These are phyloP conservation scores for Theileria luwenshuni DNA, from an alignment of 169 alveolate species.

Conservation along the genomic window DNA sequence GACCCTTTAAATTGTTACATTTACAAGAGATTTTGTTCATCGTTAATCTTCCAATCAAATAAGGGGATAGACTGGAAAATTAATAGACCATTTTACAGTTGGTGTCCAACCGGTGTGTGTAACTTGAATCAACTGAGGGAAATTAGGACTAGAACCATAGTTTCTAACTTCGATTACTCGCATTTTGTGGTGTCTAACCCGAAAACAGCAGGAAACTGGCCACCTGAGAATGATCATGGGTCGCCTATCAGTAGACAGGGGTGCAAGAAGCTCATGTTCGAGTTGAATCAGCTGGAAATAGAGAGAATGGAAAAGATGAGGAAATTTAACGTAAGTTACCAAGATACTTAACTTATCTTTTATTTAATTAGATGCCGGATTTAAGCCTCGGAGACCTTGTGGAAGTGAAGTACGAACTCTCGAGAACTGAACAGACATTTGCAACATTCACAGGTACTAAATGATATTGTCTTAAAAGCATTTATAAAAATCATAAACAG, in stretches of 20 bases:
- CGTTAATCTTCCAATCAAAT: background rate
- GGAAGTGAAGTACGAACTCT: constrained; percentile 79
- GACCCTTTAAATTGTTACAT: background rate
- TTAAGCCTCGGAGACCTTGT: constrained; percentile 73
- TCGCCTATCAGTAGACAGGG: constrained; percentile 47
- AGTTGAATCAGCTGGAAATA: constrained; percentile 73
- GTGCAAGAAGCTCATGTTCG: constrained; percentile 72
- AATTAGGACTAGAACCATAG: constrained; percentile 59
- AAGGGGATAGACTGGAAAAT: constrained; percentile 14
- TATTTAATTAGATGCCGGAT: constrained; percentile 53
- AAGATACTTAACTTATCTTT: background rate
- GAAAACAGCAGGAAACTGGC: constrained; percentile 59
- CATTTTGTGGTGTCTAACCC: constrained; percentile 64
- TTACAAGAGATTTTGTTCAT: background rate
- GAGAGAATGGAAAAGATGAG: constrained; percentile 70
- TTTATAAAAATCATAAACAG: constrained; percentile 36
- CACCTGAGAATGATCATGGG: constrained; percentile 68
- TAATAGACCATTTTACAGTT: background rate
- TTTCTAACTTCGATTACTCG: constrained; percentile 39
- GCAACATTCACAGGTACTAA: constrained; percentile 76
- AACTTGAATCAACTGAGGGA: constrained; percentile 12
- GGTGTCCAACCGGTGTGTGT: background rate
- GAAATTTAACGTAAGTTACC: constrained; percentile 71
- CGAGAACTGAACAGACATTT: constrained; percentile 80
- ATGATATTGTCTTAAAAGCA: background rate